phyloP scores from a whole-genome alignment of 176 grass and related monocot genomes.

The Aechmea fasciata region DNA sequence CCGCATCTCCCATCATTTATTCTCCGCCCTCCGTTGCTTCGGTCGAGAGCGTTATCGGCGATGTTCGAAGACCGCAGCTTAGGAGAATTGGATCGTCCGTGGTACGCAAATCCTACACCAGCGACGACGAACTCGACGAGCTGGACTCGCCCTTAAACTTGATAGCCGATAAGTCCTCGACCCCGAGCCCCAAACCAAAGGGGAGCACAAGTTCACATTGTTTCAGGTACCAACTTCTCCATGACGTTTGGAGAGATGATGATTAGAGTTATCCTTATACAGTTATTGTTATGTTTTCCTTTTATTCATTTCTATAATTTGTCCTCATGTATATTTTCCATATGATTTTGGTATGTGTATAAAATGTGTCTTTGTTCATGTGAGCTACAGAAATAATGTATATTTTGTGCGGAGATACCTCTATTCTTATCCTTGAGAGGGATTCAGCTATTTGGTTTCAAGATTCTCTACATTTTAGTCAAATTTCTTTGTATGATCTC shows the following conservation, averaged over 20 bases:
- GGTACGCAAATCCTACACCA: slow-evolving; percentile 59
- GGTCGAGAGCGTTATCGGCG: slow-evolving; percentile 35
- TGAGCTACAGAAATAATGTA: background rate
- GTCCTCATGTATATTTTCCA: background rate
- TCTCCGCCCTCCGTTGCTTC: slow-evolving; percentile 26
- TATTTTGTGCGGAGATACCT: background rate
- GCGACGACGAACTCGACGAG: slow-evolving; percentile 69
- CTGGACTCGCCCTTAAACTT: slow-evolving; percentile 42
- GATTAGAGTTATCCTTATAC: background rate
- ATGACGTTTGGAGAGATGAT: background rate
- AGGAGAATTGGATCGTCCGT: slow-evolving; percentile 38
- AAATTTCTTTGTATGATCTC: too few species aligned
- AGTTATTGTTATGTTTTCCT: background rate
- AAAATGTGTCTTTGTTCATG: background rate
- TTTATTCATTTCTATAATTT: background rate
- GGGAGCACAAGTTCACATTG: background rate
- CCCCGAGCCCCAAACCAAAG: background rate
- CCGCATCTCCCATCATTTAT: slow-evolving; percentile 48
- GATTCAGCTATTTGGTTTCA: background rate
- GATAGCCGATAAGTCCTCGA: slow-evolving; percentile 36
- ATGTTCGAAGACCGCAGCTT: slow-evolving; percentile 14
- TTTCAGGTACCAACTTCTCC: background rate
- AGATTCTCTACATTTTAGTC: too few species aligned
- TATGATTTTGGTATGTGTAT: background rate
- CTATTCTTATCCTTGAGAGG: background rate